These are phyloP conservation scores for Passalora sequoiae DNA, from an alignment of 2,329 filamentous ascomycete genomes.

Conservation along the genomic window DNA sequence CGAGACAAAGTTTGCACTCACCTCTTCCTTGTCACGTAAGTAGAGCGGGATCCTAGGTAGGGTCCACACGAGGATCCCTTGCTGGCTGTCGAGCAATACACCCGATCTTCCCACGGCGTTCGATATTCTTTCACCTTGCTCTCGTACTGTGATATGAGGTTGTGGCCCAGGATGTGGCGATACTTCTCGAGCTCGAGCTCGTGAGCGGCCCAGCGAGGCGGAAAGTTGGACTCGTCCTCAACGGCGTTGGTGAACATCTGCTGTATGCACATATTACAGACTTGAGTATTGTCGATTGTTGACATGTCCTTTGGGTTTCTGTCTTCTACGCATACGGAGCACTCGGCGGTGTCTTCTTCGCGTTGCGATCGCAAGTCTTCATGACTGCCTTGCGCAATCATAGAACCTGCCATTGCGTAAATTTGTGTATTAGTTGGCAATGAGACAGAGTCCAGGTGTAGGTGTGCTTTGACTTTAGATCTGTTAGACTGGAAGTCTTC, in stretches of 20 bases:
- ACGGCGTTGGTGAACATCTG: constrained; percentile 15
- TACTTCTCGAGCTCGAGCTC: constrained; percentile 8
- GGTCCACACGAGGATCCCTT: not conserved
- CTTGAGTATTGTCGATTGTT: constrained; percentile 1
- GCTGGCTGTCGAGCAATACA: not conserved
- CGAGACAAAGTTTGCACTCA: too few species aligned
- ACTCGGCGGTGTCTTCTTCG: too few species aligned
- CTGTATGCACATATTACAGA: constrained; percentile 15
- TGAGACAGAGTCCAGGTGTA: too few species aligned
- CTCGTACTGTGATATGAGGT: constrained; percentile 5
- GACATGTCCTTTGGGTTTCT: not conserved
- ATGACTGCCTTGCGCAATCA: too few species aligned
- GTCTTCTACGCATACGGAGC: not conserved
- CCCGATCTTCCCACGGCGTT: constrained; percentile 3
- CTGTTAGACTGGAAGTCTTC: too few species aligned
- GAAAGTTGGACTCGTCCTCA: constrained; percentile 13
- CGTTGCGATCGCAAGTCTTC: too few species aligned
- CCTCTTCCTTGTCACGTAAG: too few species aligned
- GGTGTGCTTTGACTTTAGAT: too few species aligned
- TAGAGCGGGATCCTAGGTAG: not conserved
- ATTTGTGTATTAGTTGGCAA: too few species aligned
- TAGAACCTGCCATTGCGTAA: too few species aligned
- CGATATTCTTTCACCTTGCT: constrained; percentile 13
- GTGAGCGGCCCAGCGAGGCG: constrained; percentile 13
- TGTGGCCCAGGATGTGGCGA: constrained; percentile 5